Base-by-base conservation (phyloP, 352 stramenopile species). In the Phytopythium mirpurense region DNA sequence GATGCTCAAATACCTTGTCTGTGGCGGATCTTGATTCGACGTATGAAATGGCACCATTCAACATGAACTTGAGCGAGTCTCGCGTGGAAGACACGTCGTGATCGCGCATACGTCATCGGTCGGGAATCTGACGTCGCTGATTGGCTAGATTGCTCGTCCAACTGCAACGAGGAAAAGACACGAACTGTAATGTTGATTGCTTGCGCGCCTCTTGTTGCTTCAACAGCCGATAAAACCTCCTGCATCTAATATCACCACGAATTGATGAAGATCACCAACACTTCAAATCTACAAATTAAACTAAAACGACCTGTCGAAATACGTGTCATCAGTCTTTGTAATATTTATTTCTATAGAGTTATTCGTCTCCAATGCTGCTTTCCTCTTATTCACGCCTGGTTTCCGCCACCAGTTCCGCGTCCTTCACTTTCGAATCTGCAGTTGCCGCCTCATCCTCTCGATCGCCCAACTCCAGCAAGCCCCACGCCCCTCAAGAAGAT, bases 401-500 rank as follows among this genome's bases (percentile, higher is more conserved):
- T 18, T 27, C 40, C 19, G 21, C 40, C 40, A 45, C 40, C 21
- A 26, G 19, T 45, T 29, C 21, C 19, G 1, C 19, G 40, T 45
- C 43, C 46, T 60, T 63, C 54, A 70, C 53, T 65, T 72, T 62
- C 32, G 50, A 63, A 65, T 55, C 63, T 56, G 40, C 54, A 18
- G 26, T 24, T 41, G 18, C 56, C 37, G 11, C 19, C 48, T 9
- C 29, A 70, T 38, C 42, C 42, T 24, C 32, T 29, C 5, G 7
- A 45, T 23, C 31, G 32, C 21, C 19, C n/a, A 8, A 15, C 24
- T 5, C 31, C 37, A 7, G 29, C 24, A 19, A 48, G n/a, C 15
- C 14, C 36, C 5, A 32, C 5, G 5, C 9, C 5, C 29, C 5
- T 5, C 9, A 32, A 9, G 37, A 51, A 21, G 15, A 80, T 80